Conservation (phyloP, 805 yeast species). For the Saccharomycopsis guyanensis region DNA sequence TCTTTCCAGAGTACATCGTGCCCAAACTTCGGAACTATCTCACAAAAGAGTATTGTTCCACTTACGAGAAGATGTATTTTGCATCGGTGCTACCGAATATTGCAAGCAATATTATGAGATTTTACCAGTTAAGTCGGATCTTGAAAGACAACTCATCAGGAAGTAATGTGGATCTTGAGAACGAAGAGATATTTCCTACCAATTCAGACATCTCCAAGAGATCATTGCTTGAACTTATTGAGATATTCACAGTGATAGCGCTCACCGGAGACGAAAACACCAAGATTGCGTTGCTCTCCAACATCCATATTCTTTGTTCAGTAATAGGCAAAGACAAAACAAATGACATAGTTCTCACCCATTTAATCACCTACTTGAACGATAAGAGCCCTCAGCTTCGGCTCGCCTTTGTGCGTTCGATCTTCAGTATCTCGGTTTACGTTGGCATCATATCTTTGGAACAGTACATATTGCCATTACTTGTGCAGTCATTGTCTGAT, state of each 20-base stretch:
- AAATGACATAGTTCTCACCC: slow-evolving; percentile 82
- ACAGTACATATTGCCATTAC: slow-evolving; percentile 78
- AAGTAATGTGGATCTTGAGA: slow-evolving; percentile 23
- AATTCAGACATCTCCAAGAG: slow-evolving; percentile 30
- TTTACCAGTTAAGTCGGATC: slow-evolving; percentile 53
- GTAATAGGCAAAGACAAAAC: slow-evolving; percentile 84
- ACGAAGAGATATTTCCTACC: neutral
- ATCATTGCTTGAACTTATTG: slow-evolving; percentile 47
- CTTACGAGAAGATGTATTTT: slow-evolving; percentile 53
- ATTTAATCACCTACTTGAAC: slow-evolving; percentile 83
- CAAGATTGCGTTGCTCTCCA: slow-evolving; percentile 57
- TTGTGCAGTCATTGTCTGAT: slow-evolving; percentile 77
- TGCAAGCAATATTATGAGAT: slow-evolving; percentile 55
- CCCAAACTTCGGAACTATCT: slow-evolving; percentile 55
- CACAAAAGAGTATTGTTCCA: slow-evolving; percentile 30
- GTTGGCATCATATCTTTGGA: slow-evolving; percentile 79
- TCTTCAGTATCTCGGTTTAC: slow-evolving; percentile 67
- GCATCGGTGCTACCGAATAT: slow-evolving; percentile 69
- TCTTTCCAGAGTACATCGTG: slow-evolving; percentile 75
- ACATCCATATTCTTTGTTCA: slow-evolving; percentile 70
- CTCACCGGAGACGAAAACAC: slow-evolving; percentile 68
- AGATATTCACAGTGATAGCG: slow-evolving; percentile 52
- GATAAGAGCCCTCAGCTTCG: slow-evolving; percentile 65
- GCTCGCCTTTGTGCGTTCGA: slow-evolving; percentile 60
- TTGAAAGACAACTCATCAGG: slow-evolving; percentile 38